A percentile compares a stretch with the other conserved stretches of the same genome.
phyloP scores from a whole-genome alignment of 768 basidiomycete species.

The Tricholoma flavovirens region DNA sequence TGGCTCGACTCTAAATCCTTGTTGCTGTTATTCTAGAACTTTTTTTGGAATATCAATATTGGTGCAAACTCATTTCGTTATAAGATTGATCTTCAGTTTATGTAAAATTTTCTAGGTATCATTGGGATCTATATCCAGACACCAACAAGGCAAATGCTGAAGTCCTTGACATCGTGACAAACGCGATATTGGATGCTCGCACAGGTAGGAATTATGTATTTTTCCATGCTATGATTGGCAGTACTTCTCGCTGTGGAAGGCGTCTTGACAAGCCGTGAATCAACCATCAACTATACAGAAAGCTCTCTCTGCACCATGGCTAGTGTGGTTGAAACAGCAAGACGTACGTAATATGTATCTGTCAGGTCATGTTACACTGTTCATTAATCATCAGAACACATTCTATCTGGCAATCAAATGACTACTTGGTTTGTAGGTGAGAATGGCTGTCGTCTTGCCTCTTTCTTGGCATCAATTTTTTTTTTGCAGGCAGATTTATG shows the following conservation, averaged over 20 bases:
- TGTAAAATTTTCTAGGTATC: slow-evolving; percentile 20
- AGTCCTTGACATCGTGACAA: slow-evolving; percentile 19
- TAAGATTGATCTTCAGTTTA: too few species aligned
- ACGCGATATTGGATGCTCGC: slow-evolving; percentile 15
- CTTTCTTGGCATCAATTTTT: too few species aligned
- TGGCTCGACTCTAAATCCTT: neutral
- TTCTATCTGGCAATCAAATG: neutral
- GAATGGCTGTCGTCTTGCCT: neutral
- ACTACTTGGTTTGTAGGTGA: slow-evolving; percentile 1
- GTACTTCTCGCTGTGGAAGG: neutral
- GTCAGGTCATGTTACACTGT: too few species aligned
- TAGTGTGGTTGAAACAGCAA: neutral
- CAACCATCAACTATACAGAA: neutral
- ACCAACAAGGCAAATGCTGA: slow-evolving; percentile 14
- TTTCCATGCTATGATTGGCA: too few species aligned
- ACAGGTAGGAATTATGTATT: slow-evolving; percentile 1
- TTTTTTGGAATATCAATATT: slow-evolving; percentile 31
- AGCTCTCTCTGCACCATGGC: neutral
- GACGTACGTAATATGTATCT: neutral
- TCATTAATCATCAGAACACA: too few species aligned
- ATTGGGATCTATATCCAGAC: slow-evolving; percentile 30
- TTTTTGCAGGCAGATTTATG: too few species aligned
- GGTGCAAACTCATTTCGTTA: slow-evolving; percentile 21
- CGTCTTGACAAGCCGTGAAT: neutral
- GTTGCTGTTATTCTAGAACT: slow-evolving; percentile 18